Base-by-base conservation (phyloP, 1,284 basidiomycete species). In the Cystobasidium pallidum region DNA sequence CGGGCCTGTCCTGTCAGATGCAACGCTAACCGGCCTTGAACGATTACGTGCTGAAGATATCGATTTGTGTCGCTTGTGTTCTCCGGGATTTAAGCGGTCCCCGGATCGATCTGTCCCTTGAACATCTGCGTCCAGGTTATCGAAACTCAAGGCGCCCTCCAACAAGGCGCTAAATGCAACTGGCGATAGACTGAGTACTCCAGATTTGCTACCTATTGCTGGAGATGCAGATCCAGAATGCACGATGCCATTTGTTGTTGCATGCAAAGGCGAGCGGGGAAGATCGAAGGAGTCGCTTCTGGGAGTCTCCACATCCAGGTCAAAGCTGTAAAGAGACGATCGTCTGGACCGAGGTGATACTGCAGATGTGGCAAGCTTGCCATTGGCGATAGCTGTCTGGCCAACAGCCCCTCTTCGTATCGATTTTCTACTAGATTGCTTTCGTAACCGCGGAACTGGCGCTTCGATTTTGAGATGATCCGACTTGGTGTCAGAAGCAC, bases 271-370 rank as follows among this genome's bases (percentile, higher is more conserved):
- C 17, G 76, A 75, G 13, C 59, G 32, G 13, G 74, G 72, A 19
- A 73, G 72, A 57, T 75, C 74, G 45, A 76, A 76, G 2, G 72
- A 70, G 36, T 76, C 75, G 28, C 74, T 75, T 11, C 75, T 59
- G 30, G 75, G 75, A n/a, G 74, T 75, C 24, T 76, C 75, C 7
- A 75, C 54, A 30, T 76, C 75, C 19, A 76, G 72, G 36, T 76
- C 75, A 39, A 76, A 76, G 59, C 74, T 73, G 64, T 74, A 76
- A 36, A 76, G 54, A 11, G 75, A 74, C 17, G 75, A 73, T 26
- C 75, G 68, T 19, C 70, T 66, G 15, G 75, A 73, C 3, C 63
- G 52, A 1, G 70, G 64, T 2, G 65, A 58, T 2, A 36, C 54
- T 11, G 70, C 63, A 8, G 70, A 67, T 17, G 21, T 28, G 10